Evolutionary conservation across 1,284 basidiomycete species (phyloP).

Genomic region (Ustilago trichophora): DNA sequence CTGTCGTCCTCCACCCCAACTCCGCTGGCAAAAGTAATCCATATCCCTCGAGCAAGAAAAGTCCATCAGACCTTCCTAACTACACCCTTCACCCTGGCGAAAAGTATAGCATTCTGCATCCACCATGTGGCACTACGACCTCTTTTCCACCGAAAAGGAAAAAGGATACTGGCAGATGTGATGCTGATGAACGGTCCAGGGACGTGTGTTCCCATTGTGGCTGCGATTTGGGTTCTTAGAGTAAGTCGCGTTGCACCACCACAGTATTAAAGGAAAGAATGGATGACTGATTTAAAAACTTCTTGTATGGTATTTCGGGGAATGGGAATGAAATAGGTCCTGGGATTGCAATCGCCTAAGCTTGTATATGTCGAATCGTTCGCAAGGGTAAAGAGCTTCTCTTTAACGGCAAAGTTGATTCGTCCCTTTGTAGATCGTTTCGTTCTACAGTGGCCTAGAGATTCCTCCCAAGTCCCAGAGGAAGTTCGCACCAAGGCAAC

Average conservation of each 20-base stretch:
- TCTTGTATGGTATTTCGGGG: no score
- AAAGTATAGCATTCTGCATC: conserved; percentile 43
- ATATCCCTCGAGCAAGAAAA: conserved; percentile 81
- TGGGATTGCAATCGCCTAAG: conserved; percentile 77
- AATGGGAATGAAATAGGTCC: no score
- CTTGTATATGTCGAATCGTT: conserved; percentile 94
- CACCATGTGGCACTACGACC: conserved; percentile 46
- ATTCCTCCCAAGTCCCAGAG: conserved; percentile 2
- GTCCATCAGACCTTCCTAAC: conserved; percentile 59
- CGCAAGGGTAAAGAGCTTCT: conserved; percentile 83
- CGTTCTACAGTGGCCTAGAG: conserved; percentile 68
- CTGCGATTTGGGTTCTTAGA: conserved; percentile 77
- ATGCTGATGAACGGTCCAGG: conserved; percentile 94
- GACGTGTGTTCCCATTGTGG: conserved; percentile 84
- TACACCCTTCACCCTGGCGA: conserved; percentile 41
- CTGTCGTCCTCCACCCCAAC: conserved; percentile 46
- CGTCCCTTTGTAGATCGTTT: conserved; percentile 82
- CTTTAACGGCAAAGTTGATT: conserved; percentile 84
- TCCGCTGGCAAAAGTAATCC: conserved; percentile 11
- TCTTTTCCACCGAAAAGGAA: neutral
- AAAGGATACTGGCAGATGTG: conserved; percentile 72
- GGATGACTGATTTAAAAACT: neutral
- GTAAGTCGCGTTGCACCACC: conserved; percentile 70
- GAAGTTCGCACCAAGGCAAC: neutral
- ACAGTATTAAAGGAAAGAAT: no score